Evolutionary conservation across 2,329 filamentous ascomycete genomes (phyloP).

Genomic region (Fusarium citri): DNA sequence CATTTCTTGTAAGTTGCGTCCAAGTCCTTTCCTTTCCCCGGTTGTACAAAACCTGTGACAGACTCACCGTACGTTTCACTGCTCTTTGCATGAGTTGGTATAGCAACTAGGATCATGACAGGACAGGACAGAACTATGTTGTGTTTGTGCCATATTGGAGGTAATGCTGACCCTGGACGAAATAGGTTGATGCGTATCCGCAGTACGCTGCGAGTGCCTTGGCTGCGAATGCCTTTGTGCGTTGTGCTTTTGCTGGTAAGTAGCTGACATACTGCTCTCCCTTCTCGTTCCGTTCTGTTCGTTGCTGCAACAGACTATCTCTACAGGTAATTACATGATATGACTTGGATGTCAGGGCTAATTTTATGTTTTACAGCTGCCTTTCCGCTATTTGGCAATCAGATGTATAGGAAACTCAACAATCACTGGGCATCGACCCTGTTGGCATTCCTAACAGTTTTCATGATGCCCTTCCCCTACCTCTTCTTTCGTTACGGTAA

Average conservation of each 20-base stretch:
- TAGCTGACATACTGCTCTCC: slow-evolving; percentile 17
- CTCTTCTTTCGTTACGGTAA: slow-evolving; percentile 72
- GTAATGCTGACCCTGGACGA: slow-evolving; percentile 33
- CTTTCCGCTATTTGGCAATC: slow-evolving; percentile 80
- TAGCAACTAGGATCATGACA: slow-evolving; percentile 15
- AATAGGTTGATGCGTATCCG: slow-evolving; percentile 78
- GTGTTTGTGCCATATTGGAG: slow-evolving; percentile 34
- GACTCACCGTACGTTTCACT: slow-evolving; percentile 25
- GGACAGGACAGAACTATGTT: not conserved
- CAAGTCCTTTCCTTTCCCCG: not conserved
- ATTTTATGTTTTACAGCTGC: slow-evolving; percentile 62
- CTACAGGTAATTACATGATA: not conserved
- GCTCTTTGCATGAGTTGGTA: slow-evolving; percentile 3
- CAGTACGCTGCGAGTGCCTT: slow-evolving; percentile 80
- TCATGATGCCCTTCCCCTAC: slow-evolving; percentile 73
- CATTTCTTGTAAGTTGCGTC: slow-evolving; percentile 77
- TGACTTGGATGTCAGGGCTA: not conserved
- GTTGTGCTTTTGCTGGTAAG: slow-evolving; percentile 79
- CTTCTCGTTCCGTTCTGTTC: slow-evolving; percentile 2
- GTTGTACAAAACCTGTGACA: slow-evolving; percentile 22
- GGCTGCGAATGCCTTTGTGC: slow-evolving; percentile 84
- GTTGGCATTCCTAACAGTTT: slow-evolving; percentile 70
- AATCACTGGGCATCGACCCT: slow-evolving; percentile 76
- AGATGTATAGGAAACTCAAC: slow-evolving; percentile 77
- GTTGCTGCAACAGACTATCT: slow-evolving; percentile 15